Conservation (phyloP, 2,329 filamentous ascomycete genomes). For the Escovopsis weberi region DNA sequence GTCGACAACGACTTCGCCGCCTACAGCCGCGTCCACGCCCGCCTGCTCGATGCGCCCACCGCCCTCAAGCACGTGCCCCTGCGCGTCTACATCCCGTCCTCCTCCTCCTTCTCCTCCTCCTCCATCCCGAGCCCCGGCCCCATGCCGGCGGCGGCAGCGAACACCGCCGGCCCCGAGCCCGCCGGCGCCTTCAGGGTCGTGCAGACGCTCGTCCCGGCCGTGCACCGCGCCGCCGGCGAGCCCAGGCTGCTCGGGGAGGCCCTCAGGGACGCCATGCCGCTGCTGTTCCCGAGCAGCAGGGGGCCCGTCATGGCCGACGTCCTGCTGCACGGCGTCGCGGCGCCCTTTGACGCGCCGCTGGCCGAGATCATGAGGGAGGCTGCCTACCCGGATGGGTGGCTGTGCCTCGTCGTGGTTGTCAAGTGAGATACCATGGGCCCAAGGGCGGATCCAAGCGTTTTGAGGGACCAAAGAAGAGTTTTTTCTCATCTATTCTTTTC, state of each 20-base stretch:
- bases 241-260: conserved; percentile 54
- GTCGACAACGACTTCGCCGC: conserved; percentile 59
- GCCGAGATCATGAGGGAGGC: conserved; percentile 72
- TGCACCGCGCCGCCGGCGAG: conserved; percentile 13
- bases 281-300: conserved; percentile 72
- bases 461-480: neutral
- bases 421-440: conserved; percentile 23
- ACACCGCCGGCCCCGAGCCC: conserved; percentile 7
- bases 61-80: conserved; percentile 74
- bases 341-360: conserved; percentile 67
- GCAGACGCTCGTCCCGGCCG: conserved; percentile 55
- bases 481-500: neutral
- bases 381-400: conserved; percentile 84
- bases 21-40: conserved; percentile 61
- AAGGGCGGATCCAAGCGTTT: neutral
- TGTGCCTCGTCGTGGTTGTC: conserved; percentile 69
- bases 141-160: conserved; percentile 13
- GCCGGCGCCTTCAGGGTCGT: conserved; percentile 52
- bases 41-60: conserved; percentile 60
- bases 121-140: too few relatives aligned
- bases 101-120: conserved; percentile 23
- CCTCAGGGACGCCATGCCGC: conserved; percentile 60
- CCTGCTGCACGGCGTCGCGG: conserved; percentile 68
- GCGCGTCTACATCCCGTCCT: conserved; percentile 67
- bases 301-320: conserved; percentile 74